phyloP scores from a whole-genome alignment of 345 rosid species.

The Populus alba region DNA sequence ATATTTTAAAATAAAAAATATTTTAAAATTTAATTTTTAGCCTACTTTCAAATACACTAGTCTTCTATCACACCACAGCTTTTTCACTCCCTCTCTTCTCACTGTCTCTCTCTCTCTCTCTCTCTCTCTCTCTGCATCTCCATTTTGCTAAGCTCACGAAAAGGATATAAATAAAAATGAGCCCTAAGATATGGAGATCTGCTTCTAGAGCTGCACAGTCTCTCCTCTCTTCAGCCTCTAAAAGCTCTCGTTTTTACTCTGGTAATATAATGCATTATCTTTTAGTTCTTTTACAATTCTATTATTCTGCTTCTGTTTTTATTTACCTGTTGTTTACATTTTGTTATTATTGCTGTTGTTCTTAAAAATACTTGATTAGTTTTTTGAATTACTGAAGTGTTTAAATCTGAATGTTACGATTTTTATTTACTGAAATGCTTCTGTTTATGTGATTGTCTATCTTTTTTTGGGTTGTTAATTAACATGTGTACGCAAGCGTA shows the following conservation, averaged over 20 bases:
- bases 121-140: background rate
- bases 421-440: no score
- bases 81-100: background rate
- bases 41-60: no score
- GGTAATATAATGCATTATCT: slow-evolving; percentile 29
- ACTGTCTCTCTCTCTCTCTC: background rate
- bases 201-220: slow-evolving; percentile 77
- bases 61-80: background rate
- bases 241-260: slow-evolving; percentile 58
- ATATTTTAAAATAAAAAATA: no score
- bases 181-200: slow-evolving; percentile 69
- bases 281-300: background rate
- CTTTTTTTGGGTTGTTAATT: no score
- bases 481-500: no score
- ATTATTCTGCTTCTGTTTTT: background rate
- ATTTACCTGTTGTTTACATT: background rate
- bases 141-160: background rate
- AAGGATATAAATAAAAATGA: slow-evolving; percentile 39
- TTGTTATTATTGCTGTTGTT: no score
- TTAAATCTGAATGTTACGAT: no score
- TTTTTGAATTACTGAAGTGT: no score
- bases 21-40: no score
- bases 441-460: no score
- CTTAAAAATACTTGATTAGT: no score
- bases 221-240: slow-evolving; percentile 60